A percentile compares a stretch with the other conserved stretches of the same genome.
These are phyloP conservation scores for Dendrobium nobile DNA, from an alignment of 106 monocot species.

Conservation along the genomic window DNA sequence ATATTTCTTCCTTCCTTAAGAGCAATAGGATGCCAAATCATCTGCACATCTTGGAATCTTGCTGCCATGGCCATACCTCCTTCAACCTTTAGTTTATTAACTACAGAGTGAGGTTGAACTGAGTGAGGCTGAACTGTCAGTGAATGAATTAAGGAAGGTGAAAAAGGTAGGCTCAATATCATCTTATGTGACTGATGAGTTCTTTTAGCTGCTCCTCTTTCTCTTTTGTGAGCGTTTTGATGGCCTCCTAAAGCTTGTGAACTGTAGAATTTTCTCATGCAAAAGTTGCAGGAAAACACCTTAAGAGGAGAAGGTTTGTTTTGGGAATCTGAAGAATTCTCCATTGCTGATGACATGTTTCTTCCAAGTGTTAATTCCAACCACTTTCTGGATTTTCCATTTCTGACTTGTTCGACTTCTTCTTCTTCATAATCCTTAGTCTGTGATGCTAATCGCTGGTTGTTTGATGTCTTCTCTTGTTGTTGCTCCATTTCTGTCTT, in stretches of 20 bases:
- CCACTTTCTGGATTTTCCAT: conserved; percentile 19
- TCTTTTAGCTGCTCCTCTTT: conserved; percentile 49
- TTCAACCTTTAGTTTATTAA: conserved; percentile 19
- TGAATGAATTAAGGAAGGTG: conserved; percentile 22
- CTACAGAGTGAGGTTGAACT: conserved; percentile 43
- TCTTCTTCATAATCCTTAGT: background rate
- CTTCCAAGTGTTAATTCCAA: conserved; percentile 33
- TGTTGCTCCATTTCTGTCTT: conserved; percentile 11
- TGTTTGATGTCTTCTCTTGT: background rate
- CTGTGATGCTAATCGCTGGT: too few relatives aligned
- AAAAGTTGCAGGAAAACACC: conserved; percentile 80
- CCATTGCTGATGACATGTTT: conserved; percentile 6
- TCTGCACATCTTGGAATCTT: conserved; percentile 17
- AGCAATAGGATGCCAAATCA: conserved; percentile 16
- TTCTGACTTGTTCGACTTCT: background rate
- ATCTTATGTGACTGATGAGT: conserved; percentile 33
- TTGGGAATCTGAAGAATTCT: conserved; percentile 8
- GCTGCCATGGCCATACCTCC: conserved; percentile 8
- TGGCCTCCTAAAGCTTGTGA: conserved; percentile 78
- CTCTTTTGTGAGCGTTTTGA: conserved; percentile 81
- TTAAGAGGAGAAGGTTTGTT: conserved; percentile 23
- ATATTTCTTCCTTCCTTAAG: conserved; percentile 27
- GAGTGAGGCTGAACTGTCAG: conserved; percentile 41
- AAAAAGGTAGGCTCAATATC: conserved; percentile 14
- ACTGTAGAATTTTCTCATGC: conserved; percentile 75